These are phyloP conservation scores for Penicillium paneum DNA, from an alignment of 2,329 filamentous ascomycete genomes.

Conservation along the genomic window DNA sequence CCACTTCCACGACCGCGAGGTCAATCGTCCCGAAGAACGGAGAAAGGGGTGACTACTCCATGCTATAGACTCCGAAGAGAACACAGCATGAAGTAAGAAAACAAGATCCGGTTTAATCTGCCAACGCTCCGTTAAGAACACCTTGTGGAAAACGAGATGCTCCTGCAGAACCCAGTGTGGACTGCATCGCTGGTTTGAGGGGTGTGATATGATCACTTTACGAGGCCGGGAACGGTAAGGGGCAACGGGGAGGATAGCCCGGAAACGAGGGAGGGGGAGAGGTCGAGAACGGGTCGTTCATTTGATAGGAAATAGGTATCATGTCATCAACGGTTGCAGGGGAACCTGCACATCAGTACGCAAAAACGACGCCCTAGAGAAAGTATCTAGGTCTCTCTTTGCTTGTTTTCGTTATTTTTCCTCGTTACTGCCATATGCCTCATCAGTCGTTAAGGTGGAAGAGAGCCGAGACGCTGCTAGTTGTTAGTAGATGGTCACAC, in stretches of 20 bases:
- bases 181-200: slow-evolving; percentile 65
- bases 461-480: slow-evolving; percentile 49
- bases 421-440: slow-evolving; percentile 21
- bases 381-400: slow-evolving; percentile 8
- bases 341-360: slow-evolving; percentile 21
- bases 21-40: slow-evolving; percentile 12
- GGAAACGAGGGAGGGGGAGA: neutral
- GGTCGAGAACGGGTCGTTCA: slow-evolving; percentile 7
- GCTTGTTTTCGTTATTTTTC: slow-evolving; percentile 4
- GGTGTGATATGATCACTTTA: slow-evolving; percentile 10
- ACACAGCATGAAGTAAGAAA: slow-evolving; percentile 24
- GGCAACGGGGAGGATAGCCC: neutral
- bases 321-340: slow-evolving; percentile 21
- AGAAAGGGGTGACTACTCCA: slow-evolving; percentile 9
- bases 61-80: slow-evolving; percentile 7
- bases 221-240: slow-evolving; percentile 7
- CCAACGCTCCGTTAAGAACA: slow-evolving; percentile 82
- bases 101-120: slow-evolving; percentile 49
- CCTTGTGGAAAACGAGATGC: slow-evolving; percentile 62
- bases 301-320: slow-evolving; percentile 23
- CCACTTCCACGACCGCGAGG: slow-evolving; percentile 16
- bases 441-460: slow-evolving; percentile 61
- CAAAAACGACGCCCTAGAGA: slow-evolving; percentile 18
- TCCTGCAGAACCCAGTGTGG: slow-evolving; percentile 68
- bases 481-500: slow-evolving; percentile 18